Conservation (phyloP, 495 filamentous ascomycete genomes). For the Xylaria curta region DNA sequence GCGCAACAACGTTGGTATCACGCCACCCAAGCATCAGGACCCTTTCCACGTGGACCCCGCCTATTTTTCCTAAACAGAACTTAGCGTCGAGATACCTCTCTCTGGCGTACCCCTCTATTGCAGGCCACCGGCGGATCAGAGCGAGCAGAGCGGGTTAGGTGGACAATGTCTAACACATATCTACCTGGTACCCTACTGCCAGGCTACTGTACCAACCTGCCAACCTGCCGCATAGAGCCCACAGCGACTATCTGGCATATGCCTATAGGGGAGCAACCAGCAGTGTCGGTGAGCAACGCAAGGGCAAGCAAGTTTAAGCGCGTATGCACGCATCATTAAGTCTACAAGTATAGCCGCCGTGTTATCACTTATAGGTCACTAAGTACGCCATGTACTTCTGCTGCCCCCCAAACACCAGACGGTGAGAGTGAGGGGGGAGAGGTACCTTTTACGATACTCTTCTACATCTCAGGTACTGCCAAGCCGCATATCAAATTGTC, state of each 20-base stretch:
- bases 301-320: background rate
- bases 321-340: conserved; percentile 12
- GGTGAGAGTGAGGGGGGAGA: background rate
- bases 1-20: conserved; percentile 21
- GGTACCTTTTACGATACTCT: background rate
- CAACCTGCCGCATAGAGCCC: conserved; percentile 5
- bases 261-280: background rate
- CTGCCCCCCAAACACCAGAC: background rate
- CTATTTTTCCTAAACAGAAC: conserved; percentile 24
- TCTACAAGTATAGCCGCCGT: background rate
- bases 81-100: background rate
- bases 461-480: background rate
- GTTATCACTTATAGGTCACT: conserved; percentile 4
- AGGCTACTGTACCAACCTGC: conserved; percentile 17
- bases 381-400: background rate
- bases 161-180: background rate
- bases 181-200: background rate
- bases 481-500: conserved; percentile 17
- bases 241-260: conserved; percentile 11
- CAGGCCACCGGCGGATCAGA: background rate
- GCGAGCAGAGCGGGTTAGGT: background rate
- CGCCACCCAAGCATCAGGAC: conserved; percentile 22
- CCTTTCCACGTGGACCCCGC: conserved; percentile 30
- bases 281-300: conserved; percentile 24
- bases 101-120: background rate